Evolutionary conservation across 2,329 filamentous ascomycete species (phyloP).

Genomic region (Madurella mycetomatis): DNA sequence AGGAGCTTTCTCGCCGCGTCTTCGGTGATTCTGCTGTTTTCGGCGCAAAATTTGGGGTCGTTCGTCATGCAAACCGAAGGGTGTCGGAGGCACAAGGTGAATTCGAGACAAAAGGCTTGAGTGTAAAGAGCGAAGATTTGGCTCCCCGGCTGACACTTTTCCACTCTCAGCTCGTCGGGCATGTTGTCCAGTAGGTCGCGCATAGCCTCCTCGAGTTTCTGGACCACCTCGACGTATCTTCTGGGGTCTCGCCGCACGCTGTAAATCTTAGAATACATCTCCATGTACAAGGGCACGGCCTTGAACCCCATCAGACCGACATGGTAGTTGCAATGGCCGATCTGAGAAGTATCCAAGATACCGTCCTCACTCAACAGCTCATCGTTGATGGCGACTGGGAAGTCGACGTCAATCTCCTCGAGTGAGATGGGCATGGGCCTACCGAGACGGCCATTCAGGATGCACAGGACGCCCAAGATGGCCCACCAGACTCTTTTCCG

Average conservation of each 20-base stretch:
- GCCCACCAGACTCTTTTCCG: slow-evolving; percentile 76
- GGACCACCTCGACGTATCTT: slow-evolving; percentile 61
- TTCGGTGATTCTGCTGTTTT: slow-evolving; percentile 63
- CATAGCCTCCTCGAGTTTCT: slow-evolving; percentile 58
- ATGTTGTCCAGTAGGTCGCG: slow-evolving; percentile 56
- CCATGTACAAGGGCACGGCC: slow-evolving; percentile 61
- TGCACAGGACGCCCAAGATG: slow-evolving; percentile 60
- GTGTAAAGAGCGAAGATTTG: slow-evolving; percentile 52
- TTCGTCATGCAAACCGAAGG: slow-evolving; percentile 55
- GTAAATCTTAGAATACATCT: slow-evolving; percentile 75
- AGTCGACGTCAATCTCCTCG: slow-evolving; percentile 74
- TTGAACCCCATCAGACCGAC: slow-evolving; percentile 64
- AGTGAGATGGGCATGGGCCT: slow-evolving; percentile 69
- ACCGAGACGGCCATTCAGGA: slow-evolving; percentile 71
- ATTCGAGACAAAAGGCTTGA: slow-evolving; percentile 52
- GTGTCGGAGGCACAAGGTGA: slow-evolving; percentile 56
- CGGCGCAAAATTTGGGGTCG: slow-evolving; percentile 52
- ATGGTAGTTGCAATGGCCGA: slow-evolving; percentile 61
- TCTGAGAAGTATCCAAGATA: slow-evolving; percentile 47
- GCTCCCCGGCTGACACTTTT: slow-evolving; percentile 38
- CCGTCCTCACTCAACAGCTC: slow-evolving; percentile 63
- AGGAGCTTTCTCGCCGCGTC: slow-evolving; percentile 62
- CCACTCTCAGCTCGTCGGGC: slow-evolving; percentile 54
- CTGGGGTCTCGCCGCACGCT: slow-evolving; percentile 58
- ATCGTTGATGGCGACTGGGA: slow-evolving; percentile 68